These are phyloP conservation scores for Orobanche coerulescens DNA, from an alignment of 257 asterid species.

Conservation along the genomic window DNA sequence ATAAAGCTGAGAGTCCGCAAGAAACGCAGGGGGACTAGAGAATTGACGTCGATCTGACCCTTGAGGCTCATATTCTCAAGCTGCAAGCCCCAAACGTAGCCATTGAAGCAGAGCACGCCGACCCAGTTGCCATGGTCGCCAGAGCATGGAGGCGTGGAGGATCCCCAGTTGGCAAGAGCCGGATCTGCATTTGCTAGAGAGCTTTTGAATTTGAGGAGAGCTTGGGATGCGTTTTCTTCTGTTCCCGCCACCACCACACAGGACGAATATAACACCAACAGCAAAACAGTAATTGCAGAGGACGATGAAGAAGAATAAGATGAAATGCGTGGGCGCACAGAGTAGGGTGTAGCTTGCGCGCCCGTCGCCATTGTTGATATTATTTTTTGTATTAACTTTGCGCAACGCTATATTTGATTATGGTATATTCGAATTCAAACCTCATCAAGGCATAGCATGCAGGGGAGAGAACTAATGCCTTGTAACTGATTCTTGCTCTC, in stretches of 20 bases:
- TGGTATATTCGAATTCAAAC: conserved; percentile 1
- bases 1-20: conserved; percentile 64
- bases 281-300: not conserved
- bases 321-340: conserved; percentile 42
- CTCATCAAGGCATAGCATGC: conserved; percentile 6
- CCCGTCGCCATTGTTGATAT: conserved; percentile 39
- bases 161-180: conserved; percentile 50
- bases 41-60: conserved; percentile 61
- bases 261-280: not conserved
- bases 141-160: conserved; percentile 46
- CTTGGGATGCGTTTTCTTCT: conserved; percentile 26
- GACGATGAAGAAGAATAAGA: not conserved
- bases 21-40: conserved; percentile 40
- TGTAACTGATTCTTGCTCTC: not conserved
- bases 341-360: conserved; percentile 36
- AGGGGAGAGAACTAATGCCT: not conserved
- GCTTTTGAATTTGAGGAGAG: conserved; percentile 50
- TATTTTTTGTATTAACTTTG: not conserved
- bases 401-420: not conserved
- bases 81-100: conserved; percentile 68
- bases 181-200: conserved; percentile 37
- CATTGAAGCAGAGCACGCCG: conserved; percentile 67
- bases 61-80: conserved; percentile 63
- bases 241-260: conserved; percentile 13
- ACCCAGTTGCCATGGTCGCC: conserved; percentile 47